phyloP scores from a whole-genome alignment of 805 yeast genomes.

The Saccharomyces jurei region DNA sequence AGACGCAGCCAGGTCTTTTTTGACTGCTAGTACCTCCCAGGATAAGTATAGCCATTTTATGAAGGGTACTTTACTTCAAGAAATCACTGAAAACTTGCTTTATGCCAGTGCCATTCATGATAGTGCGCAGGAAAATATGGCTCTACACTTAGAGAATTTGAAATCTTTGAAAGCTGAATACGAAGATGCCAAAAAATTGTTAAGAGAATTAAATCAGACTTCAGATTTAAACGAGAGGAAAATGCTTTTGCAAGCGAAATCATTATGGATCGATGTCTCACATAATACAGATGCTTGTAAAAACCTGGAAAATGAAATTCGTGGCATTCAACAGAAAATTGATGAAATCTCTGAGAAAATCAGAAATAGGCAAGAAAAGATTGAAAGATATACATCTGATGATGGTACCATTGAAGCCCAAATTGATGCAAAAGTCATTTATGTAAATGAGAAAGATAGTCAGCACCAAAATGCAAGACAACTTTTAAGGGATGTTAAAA shows the following conservation, averaged over 20 bases:
- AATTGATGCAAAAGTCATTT: conserved; percentile 8
- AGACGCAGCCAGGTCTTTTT: conserved; percentile 84
- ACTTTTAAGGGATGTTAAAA: conserved; percentile 9
- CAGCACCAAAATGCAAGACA: conserved; percentile 14
- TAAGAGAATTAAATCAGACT: conserved; percentile 35
- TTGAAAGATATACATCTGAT: conserved; percentile 22
- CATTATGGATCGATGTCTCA: conserved; percentile 39
- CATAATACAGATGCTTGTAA: conserved; percentile 14
- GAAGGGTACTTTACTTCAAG: conserved; percentile 70
- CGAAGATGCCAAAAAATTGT: conserved; percentile 36
- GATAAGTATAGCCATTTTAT: conserved; percentile 70
- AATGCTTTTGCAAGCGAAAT: conserved; percentile 39
- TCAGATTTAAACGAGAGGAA: conserved; percentile 35
- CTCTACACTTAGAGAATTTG: conserved; percentile 34
- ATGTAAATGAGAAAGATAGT: conserved; percentile 14
- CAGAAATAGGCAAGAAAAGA: conserved; percentile 18
- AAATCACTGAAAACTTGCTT: conserved; percentile 48
- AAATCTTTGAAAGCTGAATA: conserved; percentile 34
- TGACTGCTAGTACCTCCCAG: conserved; percentile 65
- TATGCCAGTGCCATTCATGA: conserved; percentile 31
- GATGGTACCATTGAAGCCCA: conserved; percentile 11
- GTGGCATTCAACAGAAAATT: conserved; percentile 13
- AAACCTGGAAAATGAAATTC: conserved; percentile 11
- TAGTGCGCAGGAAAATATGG: conserved; percentile 34
- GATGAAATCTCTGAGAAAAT: conserved; percentile 12